Evolutionary conservation across 139 green algal genomes (phyloP), one percentile per base, ranked within the genome.

Genomic region (Asterochloris erici): DNA sequence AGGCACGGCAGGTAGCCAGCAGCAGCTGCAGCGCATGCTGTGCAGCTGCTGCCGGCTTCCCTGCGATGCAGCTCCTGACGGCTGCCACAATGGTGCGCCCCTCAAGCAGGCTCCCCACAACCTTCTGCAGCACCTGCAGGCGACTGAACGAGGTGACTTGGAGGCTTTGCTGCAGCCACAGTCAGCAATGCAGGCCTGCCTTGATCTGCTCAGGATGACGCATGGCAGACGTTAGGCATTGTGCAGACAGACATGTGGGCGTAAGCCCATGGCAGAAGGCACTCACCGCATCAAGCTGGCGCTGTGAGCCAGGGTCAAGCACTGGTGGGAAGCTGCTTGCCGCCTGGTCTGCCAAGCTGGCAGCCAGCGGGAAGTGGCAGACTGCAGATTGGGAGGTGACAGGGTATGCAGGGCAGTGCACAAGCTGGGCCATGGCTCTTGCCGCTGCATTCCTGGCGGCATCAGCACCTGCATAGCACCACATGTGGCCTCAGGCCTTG

Each of bases 11-110:
- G 73, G 73, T 85, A 29, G 90, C 84, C 54, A 87, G 81, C 69
- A 94, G 81, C 63, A 92, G 81, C 78, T 85, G 83, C 82, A 79
- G 24, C 24, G 83, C 70, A 6, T 54, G 63, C 79, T 23, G 26
- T 68, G 75, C 17, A 24, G 74, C 74, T 76, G 71, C 70, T 24
- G 60, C 47, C 29, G n/a, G 75, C 16, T 54, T 54, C 6, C 38
- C 38, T 6, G 38, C 38, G 38, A 54, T 54, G 38, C 38, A 54
- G 38, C 6, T 6, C 38, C 6, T 54, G 38, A 54, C 38, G 38
- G 38, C 38, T 54, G 38, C 38, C 38, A 54, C 38, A 54, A 54
- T 2, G 38, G 38, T 54, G 38, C 38, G 38, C 38, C 38, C 38
- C 38, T 54, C 38, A 54, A 54, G 38, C 2, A 54, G 38, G 38